Conservation (phyloP, 2,329 filamentous ascomycete genomes). For the Paradendryphiella salina region DNA sequence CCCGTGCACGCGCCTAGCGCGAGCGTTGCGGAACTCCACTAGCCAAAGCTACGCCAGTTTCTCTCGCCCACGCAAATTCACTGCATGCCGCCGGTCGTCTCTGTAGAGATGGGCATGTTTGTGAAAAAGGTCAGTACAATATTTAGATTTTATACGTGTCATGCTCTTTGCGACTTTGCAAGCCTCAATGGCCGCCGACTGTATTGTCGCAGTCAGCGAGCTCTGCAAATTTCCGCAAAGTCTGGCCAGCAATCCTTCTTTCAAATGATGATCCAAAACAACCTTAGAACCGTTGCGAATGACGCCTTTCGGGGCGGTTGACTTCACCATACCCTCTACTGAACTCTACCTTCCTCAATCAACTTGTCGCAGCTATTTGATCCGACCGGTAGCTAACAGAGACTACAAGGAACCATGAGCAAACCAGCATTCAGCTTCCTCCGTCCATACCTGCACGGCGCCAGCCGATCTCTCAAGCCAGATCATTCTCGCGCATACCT, state of each 20-base stretch:
- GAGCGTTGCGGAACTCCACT: not conserved
- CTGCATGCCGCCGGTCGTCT: slow-evolving; percentile 4
- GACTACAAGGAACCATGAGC: slow-evolving; percentile 50
- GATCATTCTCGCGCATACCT: slow-evolving; percentile 58
- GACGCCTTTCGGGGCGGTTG: slow-evolving; percentile 58
- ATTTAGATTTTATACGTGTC: not conserved
- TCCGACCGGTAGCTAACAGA: slow-evolving; percentile 42
- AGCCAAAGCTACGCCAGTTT: slow-evolving; percentile 3
- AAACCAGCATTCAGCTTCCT: slow-evolving; percentile 56
- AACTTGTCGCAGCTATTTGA: not conserved
- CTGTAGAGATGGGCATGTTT: slow-evolving; percentile 6
- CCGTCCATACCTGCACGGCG: slow-evolving; percentile 58
- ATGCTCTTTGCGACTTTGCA: not conserved
- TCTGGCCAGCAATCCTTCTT: not conserved
- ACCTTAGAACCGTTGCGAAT: slow-evolving; percentile 69
- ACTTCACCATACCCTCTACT: slow-evolving; percentile 51
- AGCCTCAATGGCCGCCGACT: not conserved
- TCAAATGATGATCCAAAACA: slow-evolving; percentile 40
- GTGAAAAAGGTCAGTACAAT: slow-evolving; percentile 5
- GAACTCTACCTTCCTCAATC: slow-evolving; percentile 21
- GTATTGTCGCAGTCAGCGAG: not conserved
- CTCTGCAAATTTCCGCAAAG: not conserved
- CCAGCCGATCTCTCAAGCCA: slow-evolving; percentile 44
- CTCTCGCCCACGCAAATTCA: not conserved
- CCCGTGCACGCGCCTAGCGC: not conserved